These are phyloP conservation scores for Penicillium sp. DNA, from an alignment of 2,329 filamentous ascomycete species.

Conservation along the genomic window DNA sequence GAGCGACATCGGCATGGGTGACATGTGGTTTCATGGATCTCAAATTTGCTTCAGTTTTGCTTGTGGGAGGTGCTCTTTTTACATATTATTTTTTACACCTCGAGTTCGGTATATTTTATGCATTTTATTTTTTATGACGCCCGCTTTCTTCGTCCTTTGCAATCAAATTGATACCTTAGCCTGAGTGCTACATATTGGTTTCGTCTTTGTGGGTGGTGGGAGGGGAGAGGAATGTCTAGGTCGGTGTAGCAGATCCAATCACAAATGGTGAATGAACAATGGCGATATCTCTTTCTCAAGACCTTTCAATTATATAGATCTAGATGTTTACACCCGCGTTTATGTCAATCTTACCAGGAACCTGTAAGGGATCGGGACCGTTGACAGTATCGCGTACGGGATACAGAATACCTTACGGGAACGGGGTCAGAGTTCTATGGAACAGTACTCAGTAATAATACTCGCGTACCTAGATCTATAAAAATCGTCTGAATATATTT, in stretches of 20 bases:
- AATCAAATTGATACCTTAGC: background rate
- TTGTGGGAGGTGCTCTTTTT: background rate
- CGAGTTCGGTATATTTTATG: background rate
- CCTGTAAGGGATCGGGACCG: constrained; percentile 9
- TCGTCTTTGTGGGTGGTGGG: background rate
- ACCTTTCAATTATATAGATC: background rate
- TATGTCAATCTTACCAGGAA: constrained; percentile 25
- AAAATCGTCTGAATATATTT: background rate
- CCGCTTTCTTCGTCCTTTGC: background rate
- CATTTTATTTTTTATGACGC: background rate
- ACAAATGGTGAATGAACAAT: background rate
- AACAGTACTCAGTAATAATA: constrained; percentile 22
- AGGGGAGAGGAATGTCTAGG: background rate
- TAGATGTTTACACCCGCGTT: background rate
- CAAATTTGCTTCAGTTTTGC: background rate
- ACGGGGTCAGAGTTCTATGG: background rate
- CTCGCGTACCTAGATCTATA: constrained; percentile 8
- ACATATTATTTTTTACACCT: background rate
- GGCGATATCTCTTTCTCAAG: background rate
- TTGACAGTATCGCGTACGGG: constrained; percentile 22
- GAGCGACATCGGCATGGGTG: background rate
- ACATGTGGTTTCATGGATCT: background rate
- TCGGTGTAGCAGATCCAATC: background rate
- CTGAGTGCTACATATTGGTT: background rate
- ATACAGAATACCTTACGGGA: constrained; percentile 2